Conservation (phyloP, 495 filamentous ascomycete species). For the Neurospora sp. region DNA sequence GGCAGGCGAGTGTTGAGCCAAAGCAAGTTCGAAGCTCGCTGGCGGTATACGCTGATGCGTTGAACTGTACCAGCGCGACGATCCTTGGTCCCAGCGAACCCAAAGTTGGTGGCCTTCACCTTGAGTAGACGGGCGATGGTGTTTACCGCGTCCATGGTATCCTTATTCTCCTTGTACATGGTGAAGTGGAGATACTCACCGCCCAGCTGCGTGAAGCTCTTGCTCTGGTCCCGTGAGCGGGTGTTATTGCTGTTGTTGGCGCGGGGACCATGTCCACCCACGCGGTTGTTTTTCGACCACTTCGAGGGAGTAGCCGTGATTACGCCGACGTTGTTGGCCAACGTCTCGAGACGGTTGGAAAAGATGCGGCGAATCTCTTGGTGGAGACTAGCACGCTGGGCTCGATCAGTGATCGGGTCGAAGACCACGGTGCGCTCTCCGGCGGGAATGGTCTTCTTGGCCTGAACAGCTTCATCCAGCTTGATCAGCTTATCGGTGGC, state of each 20-base stretch:
- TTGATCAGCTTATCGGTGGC: conserved; percentile 23
- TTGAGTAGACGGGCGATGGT: conserved; percentile 60
- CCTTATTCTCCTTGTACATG: conserved; percentile 95
- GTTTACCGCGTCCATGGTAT: conserved; percentile 86
- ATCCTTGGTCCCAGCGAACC: conserved; percentile 92
- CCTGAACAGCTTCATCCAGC: conserved; percentile 20
- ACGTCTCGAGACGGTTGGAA: conserved; percentile 17
- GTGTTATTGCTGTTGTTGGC: conserved; percentile 13
- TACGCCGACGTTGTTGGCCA: conserved; percentile 15
- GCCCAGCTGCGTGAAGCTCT: conserved; percentile 36
- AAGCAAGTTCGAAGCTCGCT: conserved; percentile 52
- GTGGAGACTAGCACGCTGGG: conserved; percentile 28
- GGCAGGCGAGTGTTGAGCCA: conserved; percentile 52
- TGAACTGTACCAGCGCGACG: conserved; percentile 81
- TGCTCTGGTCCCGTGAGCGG: conserved; percentile 13
- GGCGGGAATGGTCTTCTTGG: conserved; percentile 13
- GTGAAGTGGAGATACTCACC: conserved; percentile 85
- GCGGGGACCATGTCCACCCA: conserved; percentile 12
- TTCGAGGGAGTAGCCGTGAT: conserved; percentile 26
- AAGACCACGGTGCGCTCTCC: conserved; percentile 17
- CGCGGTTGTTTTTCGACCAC: conserved; percentile 22
- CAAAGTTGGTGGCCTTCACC: conserved; percentile 57
- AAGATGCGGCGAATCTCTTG: conserved; percentile 40
- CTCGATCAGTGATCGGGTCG: conserved; percentile 29
- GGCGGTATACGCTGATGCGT: conserved; percentile 60